phyloP scores from a whole-genome alignment of 495 filamentous ascomycete genomes.

The Trichoderma parareesei region DNA sequence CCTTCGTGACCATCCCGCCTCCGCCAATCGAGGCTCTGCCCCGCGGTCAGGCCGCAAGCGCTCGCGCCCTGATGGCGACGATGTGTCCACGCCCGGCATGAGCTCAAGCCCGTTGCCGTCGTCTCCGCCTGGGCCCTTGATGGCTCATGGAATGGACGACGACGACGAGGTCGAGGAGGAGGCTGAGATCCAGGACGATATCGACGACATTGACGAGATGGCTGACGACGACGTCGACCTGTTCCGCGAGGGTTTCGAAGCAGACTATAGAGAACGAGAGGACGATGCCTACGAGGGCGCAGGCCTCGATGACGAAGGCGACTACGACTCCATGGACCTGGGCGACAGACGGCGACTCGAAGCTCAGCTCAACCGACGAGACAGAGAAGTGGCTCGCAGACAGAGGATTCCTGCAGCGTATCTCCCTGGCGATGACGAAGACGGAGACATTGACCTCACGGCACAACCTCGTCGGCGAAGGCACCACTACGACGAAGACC shows the following conservation, averaged over 20 bases:
- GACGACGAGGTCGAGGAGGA: conserved; percentile 68
- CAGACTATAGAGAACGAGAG: conserved; percentile 62
- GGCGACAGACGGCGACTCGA: conserved; percentile 84
- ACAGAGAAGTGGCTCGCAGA: conserved; percentile 67
- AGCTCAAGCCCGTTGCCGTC: conserved; percentile 46
- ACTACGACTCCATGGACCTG: conserved; percentile 64
- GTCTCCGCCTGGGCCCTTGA: conserved; percentile 44
- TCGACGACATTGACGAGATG: conserved; percentile 93
- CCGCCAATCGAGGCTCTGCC: conserved; percentile 70
- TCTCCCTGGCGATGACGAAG: conserved; percentile 82
- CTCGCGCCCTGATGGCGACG: conserved; percentile 67
- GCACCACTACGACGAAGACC: conserved; percentile 87
- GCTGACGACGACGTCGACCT: conserved; percentile 96
- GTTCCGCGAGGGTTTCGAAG: conserved; percentile 82
- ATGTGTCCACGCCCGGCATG: conserved; percentile 56
- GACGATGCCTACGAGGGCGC: conserved; percentile 40
- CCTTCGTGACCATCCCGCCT: conserved; percentile 72
- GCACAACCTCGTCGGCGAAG: conserved; percentile 71
- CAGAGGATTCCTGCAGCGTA: conserved; percentile 77
- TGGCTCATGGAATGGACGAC: conserved; percentile 48
- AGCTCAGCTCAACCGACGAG: conserved; percentile 71
- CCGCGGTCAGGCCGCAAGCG: conserved; percentile 65
- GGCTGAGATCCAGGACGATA: conserved; percentile 64
- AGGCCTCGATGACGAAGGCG: conserved; percentile 46
- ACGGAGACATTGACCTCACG: conserved; percentile 72